Conservation (phyloP, 2,329 filamentous ascomycete genomes). For the Fusarium poae region DNA sequence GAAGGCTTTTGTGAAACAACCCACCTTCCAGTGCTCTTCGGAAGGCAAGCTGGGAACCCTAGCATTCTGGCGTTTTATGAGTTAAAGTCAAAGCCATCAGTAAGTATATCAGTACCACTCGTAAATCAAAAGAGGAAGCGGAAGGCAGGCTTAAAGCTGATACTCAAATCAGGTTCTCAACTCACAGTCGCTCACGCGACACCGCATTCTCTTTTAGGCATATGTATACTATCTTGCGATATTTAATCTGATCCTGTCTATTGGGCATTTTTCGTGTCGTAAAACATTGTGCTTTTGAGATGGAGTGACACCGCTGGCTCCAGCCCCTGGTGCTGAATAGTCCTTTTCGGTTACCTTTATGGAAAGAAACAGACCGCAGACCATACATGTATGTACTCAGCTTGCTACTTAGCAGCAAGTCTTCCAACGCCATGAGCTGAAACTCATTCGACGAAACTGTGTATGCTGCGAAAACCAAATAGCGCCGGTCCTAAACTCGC, state of each 20-base stretch:
- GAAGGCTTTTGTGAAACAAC: neutral
- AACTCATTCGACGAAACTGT: slow-evolving; percentile 15
- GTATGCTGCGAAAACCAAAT: slow-evolving; percentile 47
- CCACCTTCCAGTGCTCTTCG: neutral
- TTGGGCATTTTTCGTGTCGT: slow-evolving; percentile 28
- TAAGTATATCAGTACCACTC: neutral
- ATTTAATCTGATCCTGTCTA: slow-evolving; percentile 39
- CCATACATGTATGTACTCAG: slow-evolving; percentile 22
- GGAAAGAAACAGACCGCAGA: slow-evolving; percentile 29
- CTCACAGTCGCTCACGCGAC: slow-evolving; percentile 29
- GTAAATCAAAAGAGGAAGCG: slow-evolving; percentile 41
- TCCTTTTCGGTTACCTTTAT: slow-evolving; percentile 26
- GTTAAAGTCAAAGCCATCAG: neutral
- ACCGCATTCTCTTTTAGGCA: slow-evolving; percentile 38
- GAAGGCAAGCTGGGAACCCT: neutral
- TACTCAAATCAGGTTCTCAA: slow-evolving; percentile 36
- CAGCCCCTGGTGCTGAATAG: slow-evolving; percentile 30
- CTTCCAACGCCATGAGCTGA: slow-evolving; percentile 23
- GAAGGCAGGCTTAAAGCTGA: slow-evolving; percentile 31
- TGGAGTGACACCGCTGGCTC: slow-evolving; percentile 21
- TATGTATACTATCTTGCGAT: slow-evolving; percentile 37
- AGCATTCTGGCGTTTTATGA: neutral
- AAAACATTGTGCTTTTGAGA: slow-evolving; percentile 21
- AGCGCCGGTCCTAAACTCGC: slow-evolving; percentile 40
- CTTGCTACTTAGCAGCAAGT: slow-evolving; percentile 27